Percentiles rank a stretch among this genome's conserved stretches.
Evolutionary conservation across 2,329 filamentous ascomycete genomes (phyloP).

Genomic region (Purpureocillium lavendulum): DNA sequence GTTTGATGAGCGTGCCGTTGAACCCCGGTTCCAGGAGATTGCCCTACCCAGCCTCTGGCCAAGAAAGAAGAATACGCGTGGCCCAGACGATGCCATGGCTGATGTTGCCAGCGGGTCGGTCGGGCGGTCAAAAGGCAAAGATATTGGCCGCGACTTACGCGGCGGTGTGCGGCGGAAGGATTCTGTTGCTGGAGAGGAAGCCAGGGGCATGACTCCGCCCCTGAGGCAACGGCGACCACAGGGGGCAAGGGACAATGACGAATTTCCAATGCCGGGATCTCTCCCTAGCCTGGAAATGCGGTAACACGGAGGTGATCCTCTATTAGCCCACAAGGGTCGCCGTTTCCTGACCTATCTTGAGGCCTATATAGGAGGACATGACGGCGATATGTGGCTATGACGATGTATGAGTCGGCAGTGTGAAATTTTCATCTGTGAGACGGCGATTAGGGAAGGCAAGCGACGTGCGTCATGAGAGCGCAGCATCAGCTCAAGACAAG

Average conservation of each 20-base stretch:
- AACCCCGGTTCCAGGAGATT: constrained; percentile 81
- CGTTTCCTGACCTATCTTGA: too few species aligned
- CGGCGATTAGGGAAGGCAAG: background rate
- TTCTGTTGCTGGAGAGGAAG: constrained; percentile 35
- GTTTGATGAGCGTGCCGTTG: constrained; percentile 82
- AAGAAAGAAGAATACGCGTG: constrained; percentile 72
- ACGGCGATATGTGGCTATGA: too few species aligned
- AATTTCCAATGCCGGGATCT: constrained; percentile 38
- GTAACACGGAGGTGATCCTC: background rate
- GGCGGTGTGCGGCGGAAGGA: constrained; percentile 40
- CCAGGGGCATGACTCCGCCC: constrained; percentile 22
- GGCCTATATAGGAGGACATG: too few species aligned
- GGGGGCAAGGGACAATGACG: constrained; percentile 23
- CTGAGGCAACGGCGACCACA: constrained; percentile 31
- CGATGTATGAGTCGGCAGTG: background rate
- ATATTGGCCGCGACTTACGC: constrained; percentile 39
- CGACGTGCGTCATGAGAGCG: background rate
- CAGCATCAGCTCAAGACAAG: constrained; percentile 11
- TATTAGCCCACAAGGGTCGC: background rate
- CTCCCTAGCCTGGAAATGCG: constrained; percentile 29
- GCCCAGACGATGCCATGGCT: constrained; percentile 51
- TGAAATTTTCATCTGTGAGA: too few species aligned
- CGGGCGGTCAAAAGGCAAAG: constrained; percentile 45
- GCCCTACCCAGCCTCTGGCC: constrained; percentile 78
- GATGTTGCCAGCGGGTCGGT: constrained; percentile 35